These are phyloP conservation scores for Zoysia japonica DNA, from an alignment of 176 grass and related monocot species.

Conservation along the genomic window DNA sequence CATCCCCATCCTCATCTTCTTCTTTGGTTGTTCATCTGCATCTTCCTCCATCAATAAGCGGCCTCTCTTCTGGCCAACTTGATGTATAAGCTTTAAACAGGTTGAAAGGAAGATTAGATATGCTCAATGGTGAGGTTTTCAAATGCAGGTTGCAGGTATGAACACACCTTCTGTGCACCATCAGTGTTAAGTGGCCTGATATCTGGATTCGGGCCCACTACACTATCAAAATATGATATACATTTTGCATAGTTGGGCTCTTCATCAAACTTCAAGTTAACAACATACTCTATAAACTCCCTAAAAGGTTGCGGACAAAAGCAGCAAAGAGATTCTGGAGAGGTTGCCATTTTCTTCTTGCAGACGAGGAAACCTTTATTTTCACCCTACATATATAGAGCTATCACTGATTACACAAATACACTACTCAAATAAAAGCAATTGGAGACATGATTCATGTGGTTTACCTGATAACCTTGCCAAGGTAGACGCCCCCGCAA, in stretches of 20 bases:
- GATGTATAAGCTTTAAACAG: slow-evolving; percentile 78
- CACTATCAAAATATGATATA: slow-evolving; percentile 85
- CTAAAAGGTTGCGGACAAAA: slow-evolving; percentile 86
- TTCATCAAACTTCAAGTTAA: slow-evolving; percentile 99
- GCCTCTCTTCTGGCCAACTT: slow-evolving; percentile 98
- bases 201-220: slow-evolving; percentile 94
- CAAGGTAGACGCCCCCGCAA: slow-evolving; percentile 88
- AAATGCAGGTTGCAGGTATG: slow-evolving; percentile 16
- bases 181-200: slow-evolving; percentile 98
- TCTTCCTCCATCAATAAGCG: slow-evolving; percentile 86
- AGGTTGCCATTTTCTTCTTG: slow-evolving; percentile 99
- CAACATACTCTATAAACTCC: slow-evolving; percentile 95
- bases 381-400: slow-evolving; percentile 67
- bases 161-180: slow-evolving; percentile 93
- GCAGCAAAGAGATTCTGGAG: slow-evolving; percentile 80
- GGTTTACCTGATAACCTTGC: slow-evolving; percentile 97
- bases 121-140: slow-evolving; percentile 22
- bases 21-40: slow-evolving; percentile 90
- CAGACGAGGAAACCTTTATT: slow-evolving; percentile 98
- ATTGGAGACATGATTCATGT: neutral
- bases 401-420: slow-evolving; percentile 24
- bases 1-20: slow-evolving; percentile 94
- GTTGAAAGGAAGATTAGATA: slow-evolving; percentile 64
- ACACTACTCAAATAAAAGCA: slow-evolving; percentile 24
- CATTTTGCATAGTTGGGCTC: slow-evolving; percentile 97